Conservation (phyloP, 2,329 filamentous ascomycete species). For the Seiridium unicorne region DNA sequence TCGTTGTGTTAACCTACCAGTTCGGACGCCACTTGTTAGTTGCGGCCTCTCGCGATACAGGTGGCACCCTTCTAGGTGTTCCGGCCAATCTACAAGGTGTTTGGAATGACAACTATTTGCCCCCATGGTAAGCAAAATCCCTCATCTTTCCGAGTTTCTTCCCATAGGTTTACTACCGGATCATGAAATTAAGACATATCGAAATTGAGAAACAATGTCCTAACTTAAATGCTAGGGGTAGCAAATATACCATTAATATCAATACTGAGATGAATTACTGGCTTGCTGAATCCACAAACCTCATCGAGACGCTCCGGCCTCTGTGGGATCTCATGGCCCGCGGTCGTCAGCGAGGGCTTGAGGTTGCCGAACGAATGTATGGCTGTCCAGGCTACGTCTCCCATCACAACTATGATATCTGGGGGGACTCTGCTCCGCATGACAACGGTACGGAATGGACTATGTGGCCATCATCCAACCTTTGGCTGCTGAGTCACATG, state of each 20-base stretch:
- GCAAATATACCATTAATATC: slow-evolving; percentile 43
- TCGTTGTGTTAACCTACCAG: slow-evolving; percentile 28
- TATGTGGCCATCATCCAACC: slow-evolving; percentile 26
- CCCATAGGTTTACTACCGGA: too few relatives aligned
- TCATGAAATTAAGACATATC: not conserved
- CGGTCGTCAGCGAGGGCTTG: slow-evolving; percentile 27
- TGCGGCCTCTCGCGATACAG: slow-evolving; percentile 20
- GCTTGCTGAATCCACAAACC: not conserved
- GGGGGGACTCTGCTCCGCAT: slow-evolving; percentile 32
- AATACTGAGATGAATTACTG: slow-evolving; percentile 33
- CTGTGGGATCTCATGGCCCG: slow-evolving; percentile 32
- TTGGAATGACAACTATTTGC: slow-evolving; percentile 38
- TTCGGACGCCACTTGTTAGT: slow-evolving; percentile 34
- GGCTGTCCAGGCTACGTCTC: slow-evolving; percentile 29
- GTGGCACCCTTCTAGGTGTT: slow-evolving; percentile 19
- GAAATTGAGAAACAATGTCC: not conserved
- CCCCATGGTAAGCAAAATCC: slow-evolving; percentile 29
- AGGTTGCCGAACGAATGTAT: slow-evolving; percentile 31
- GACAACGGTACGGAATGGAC: slow-evolving; percentile 29
- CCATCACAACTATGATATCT: slow-evolving; percentile 36
- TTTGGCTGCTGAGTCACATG: slow-evolving; percentile 26
- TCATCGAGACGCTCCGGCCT: slow-evolving; percentile 14
- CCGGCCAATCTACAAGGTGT: slow-evolving; percentile 44
- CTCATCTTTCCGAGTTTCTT: slow-evolving; percentile 6
- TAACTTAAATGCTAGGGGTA: slow-evolving; percentile 14